Evolutionary conservation across 2,329 filamentous ascomycete genomes (phyloP).

Genomic region (Emmonsia crescens): DNA sequence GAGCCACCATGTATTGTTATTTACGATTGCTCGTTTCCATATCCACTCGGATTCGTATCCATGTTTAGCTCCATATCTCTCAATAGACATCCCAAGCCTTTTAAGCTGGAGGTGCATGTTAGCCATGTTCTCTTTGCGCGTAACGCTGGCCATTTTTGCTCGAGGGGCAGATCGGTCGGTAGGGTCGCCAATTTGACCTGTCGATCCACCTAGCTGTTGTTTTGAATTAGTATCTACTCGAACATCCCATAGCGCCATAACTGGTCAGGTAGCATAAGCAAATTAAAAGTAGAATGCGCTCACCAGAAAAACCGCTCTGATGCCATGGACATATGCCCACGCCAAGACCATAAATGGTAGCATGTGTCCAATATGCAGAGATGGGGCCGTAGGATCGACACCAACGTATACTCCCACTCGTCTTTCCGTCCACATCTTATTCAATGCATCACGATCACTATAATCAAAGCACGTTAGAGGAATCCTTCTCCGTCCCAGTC

Average conservation of each 20-base stretch:
- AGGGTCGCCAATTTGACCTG: constrained; percentile 37
- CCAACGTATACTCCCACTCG: constrained; percentile 38
- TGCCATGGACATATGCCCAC: constrained; percentile 40
- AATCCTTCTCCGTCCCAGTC: neutral
- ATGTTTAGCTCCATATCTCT: constrained; percentile 52
- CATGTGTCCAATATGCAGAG: constrained; percentile 42
- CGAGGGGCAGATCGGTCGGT: constrained; percentile 34
- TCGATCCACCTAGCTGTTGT: constrained; percentile 36
- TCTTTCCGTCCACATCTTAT: constrained; percentile 36
- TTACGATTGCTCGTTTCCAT: constrained; percentile 57
- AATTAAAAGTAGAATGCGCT: constrained; percentile 13
- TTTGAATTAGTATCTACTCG: constrained; percentile 9
- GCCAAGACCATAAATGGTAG: constrained; percentile 41
- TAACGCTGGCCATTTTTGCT: constrained; percentile 24
- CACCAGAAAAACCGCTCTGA: constrained; percentile 36
- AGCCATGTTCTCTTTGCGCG: constrained; percentile 37
- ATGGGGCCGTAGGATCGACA: constrained; percentile 40
- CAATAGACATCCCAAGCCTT: constrained; percentile 64
- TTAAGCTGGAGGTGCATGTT: constrained; percentile 41
- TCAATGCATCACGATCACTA: constrained; percentile 34
- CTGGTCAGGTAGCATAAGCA: too few species aligned
- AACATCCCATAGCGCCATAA: constrained; percentile 8
- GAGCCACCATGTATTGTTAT: constrained; percentile 80
- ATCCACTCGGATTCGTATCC: constrained; percentile 53
- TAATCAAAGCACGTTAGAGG: neutral